These are phyloP conservation scores for Phaeosphaeriaceae sp. DNA, from an alignment of 2,329 filamentous ascomycete species.

Conservation along the genomic window DNA sequence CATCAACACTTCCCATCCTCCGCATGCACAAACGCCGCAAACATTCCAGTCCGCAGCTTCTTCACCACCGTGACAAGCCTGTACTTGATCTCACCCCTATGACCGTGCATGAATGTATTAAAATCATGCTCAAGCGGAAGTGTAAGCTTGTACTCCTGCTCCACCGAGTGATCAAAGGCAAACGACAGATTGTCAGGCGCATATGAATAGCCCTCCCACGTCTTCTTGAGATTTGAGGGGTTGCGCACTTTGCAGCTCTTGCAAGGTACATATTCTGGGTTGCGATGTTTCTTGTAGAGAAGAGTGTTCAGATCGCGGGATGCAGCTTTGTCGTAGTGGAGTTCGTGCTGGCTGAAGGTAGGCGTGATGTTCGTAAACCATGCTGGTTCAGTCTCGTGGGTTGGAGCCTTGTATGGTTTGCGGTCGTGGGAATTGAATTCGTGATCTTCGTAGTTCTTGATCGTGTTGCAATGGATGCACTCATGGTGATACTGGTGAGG, in stretches of 20 bases:
- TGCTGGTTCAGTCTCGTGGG: background rate
- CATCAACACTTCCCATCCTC: conserved; percentile 6
- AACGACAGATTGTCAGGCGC: background rate
- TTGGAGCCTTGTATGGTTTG: background rate
- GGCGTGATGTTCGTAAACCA: background rate
- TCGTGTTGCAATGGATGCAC: background rate
- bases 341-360: background rate
- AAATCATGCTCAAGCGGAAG: conserved; percentile 7
- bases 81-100: background rate
- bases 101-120: background rate
- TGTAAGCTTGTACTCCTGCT: background rate
- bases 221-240: background rate
- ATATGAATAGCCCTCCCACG: conserved; percentile 1
- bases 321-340: background rate
- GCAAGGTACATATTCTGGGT: background rate
- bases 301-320: background rate
- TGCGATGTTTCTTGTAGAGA: background rate
- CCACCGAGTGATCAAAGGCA: background rate
- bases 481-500: background rate
- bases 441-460: background rate
- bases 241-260: background rate
- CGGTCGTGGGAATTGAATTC: too few relatives aligned
- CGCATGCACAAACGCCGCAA: conserved; percentile 4
- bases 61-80: conserved; percentile 7
- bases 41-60: conserved; percentile 3